Evolutionary conservation across 441 rosid genomes (phyloP), one percentile per base, ranked within the genome.

Genomic region (Biscutella auriculata): DNA sequence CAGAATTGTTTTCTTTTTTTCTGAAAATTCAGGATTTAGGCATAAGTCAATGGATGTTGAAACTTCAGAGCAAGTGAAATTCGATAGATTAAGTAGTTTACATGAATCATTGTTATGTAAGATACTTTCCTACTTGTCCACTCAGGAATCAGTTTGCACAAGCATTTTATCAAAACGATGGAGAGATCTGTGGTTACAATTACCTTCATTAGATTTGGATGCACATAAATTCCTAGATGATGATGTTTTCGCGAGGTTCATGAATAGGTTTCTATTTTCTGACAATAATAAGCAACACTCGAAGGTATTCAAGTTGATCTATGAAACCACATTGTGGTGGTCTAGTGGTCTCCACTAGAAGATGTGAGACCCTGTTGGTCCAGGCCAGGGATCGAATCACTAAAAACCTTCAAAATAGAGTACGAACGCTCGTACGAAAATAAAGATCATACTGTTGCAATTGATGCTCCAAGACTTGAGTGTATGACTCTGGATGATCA

Each of bases 381-480:
- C n/a, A n/a, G n/a, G n/a, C n/a, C n/a, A n/a, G n/a, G n/a, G n/a
- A n/a, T n/a, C n/a, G n/a, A n/a, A n/a, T 44, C 69, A 7, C 42
- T 64, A 0, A 56, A 56, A 33, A 64, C 8, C 8, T 37, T 55
- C 15, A 46, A 13, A 6, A 5, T 64, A 36, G 34, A 45, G 0
- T 45, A 5, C 9, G 30, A 45, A 9, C 39, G n/a, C 19, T n/a
- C n/a, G n/a, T 17, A 4, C 4, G 37, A 6, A 35, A 17, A 23
- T 25, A 5, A 15, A 17, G 54, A 37, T 44, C 17, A 33, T 43
- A 15, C 1, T 16, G 33, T 46, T 45, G 14, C 6, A 12, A 12
- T 58, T 7, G 34, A 58, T 44, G 53, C 53, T 14, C 63, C 63
- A 8, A 58, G 30, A 21, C 53, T 58, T 12, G 53, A 58, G 15